Evolutionary conservation across 2,329 filamentous ascomycete genomes (phyloP), one percentile per base, ranked within the genome.

Genomic region (Fusarium anguioides): DNA sequence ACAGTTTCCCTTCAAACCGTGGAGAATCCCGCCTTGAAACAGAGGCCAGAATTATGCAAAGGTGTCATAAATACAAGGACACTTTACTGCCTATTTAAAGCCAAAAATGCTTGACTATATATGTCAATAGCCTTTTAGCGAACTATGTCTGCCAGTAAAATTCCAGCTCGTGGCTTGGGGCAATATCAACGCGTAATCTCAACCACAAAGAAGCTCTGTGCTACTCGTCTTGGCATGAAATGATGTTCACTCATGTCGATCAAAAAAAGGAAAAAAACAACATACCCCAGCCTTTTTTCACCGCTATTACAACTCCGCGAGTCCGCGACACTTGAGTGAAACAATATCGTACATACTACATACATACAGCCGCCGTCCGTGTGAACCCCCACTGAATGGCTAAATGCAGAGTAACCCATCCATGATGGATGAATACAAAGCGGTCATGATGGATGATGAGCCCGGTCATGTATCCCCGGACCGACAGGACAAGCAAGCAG

Each of bases 391-490:
- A 35, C 53, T 36, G 48, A 53, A 39, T 62, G 58, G 60, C 27
- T 64, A 47, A 64, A 64, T 63, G 41, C 60, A 64, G 36, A 31
- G 44, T 24, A 56, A 42, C 23, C 23, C 51, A 54, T 50, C 44
- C 46, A 64, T 51, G 51, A 64, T 64, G 58, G 58, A 40, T 62
- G 51, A 57, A 57, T 33, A 23, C 31, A 49, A 49, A 24, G 24
- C 20, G 55, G 36, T 44, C 60, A 63, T 60, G 61, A 64, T 59
- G 46, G 61, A 64, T 59, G 46, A 29, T 17, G n/a, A n/a, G n/a
- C n/a, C 59, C 59, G 61, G 60, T 42, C 54, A 49, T 56, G 21
- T 41, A 40, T 47, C 29, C 39, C 58, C 51, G 60, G 37, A 20
- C 12, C 45, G 21, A 39, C 45, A 23, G 27, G 61, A 21, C 23